Conservation (phyloP, 2,329 filamentous ascomycete species). For the Sclerotinia minor region DNA sequence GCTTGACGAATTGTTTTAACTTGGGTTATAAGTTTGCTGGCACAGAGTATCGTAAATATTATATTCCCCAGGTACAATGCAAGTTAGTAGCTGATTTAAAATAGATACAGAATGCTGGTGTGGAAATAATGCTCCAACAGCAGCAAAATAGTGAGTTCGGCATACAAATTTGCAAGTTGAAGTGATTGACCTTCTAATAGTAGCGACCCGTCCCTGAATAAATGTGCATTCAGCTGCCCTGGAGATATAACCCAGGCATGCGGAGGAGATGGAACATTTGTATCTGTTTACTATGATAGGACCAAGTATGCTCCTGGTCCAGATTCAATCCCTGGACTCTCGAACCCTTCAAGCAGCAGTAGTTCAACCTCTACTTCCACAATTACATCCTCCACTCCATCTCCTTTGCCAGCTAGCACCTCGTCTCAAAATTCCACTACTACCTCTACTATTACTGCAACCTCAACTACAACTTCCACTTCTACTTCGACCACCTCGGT, state of each 20-base stretch:
- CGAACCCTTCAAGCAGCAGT: neutral
- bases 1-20: conserved; percentile 42
- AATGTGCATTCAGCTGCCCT: conserved; percentile 32
- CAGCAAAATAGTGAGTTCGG: conserved; percentile 32
- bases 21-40: conserved; percentile 39
- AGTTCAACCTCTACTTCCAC: conserved; percentile 6
- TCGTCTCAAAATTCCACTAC: conserved; percentile 5
- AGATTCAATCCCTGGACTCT: conserved; percentile 4
- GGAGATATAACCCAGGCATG: conserved; percentile 32
- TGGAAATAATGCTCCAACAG: conserved; percentile 29
- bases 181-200: conserved; percentile 23
- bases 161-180: neutral
- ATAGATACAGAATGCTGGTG: conserved; percentile 19
- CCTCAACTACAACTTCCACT: conserved; percentile 10
- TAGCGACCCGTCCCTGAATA: conserved; percentile 34
- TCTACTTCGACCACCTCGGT: conserved; percentile 18
- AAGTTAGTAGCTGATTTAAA: neutral
- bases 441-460: conserved; percentile 17
- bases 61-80: too few species aligned
- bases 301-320: conserved; percentile 35
- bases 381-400: conserved; percentile 21
- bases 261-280: conserved; percentile 40
- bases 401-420: conserved; percentile 1
- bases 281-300: conserved; percentile 42
- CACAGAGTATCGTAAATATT: conserved; percentile 35